Percentiles rank a stretch among this genome's conserved stretches.
These are phyloP conservation scores for Podila clonocystis DNA, from an alignment of 192 early-diverging fungal genomes.

Conservation along the genomic window DNA sequence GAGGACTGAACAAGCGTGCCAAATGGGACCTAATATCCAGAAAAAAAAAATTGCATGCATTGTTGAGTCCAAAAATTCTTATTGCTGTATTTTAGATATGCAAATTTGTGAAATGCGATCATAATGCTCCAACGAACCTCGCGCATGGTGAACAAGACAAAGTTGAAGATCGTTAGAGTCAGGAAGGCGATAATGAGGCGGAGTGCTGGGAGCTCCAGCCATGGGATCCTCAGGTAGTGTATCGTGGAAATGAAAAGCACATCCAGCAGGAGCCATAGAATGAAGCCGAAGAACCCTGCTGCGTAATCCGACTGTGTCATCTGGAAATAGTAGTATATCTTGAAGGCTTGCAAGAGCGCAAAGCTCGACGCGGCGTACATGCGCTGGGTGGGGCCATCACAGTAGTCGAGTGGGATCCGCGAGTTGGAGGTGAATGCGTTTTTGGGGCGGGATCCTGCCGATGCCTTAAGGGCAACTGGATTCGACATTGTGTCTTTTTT, in stretches of 20 bases:
- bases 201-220: slow-evolving; percentile 56
- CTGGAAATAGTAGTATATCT: slow-evolving; percentile 38
- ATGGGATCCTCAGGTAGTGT: slow-evolving; percentile 56
- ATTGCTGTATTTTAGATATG: not conserved
- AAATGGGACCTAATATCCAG: slow-evolving; percentile 15
- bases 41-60: not conserved
- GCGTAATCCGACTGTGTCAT: slow-evolving; percentile 43
- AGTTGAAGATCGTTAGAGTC: slow-evolving; percentile 27
- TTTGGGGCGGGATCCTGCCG: slow-evolving; percentile 15
- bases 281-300: slow-evolving; percentile 45
- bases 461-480: slow-evolving; percentile 31
- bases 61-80: not conserved
- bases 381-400: slow-evolving; percentile 55
- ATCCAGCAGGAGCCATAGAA: slow-evolving; percentile 56
- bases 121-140: slow-evolving; percentile 11
- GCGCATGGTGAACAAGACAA: slow-evolving; percentile 34
- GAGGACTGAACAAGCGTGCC: slow-evolving; percentile 22
- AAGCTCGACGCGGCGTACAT: slow-evolving; percentile 51
- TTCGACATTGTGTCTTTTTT: slow-evolving; percentile 14
- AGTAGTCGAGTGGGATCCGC: slow-evolving; percentile 42
- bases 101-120: not conserved
- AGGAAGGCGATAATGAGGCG: slow-evolving; percentile 35
- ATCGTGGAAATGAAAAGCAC: slow-evolving; percentile 44
- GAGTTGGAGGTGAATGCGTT: slow-evolving; percentile 36
- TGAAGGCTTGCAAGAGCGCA: slow-evolving; percentile 52